Conservation (phyloP, 805 yeast genomes). For the Lachancea quebecensis region DNA sequence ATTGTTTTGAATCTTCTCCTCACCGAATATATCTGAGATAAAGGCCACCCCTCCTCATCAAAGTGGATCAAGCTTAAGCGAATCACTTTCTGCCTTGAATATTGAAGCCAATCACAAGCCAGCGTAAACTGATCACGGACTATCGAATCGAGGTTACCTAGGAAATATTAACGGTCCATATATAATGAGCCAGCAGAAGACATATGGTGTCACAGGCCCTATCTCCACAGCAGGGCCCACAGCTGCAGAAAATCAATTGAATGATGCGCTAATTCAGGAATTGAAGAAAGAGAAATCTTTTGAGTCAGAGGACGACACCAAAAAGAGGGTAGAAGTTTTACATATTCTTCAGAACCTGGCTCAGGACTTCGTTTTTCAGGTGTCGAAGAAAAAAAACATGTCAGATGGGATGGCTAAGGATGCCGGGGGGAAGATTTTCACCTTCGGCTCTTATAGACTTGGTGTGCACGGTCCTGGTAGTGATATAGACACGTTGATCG, state of each 20-base stretch:
- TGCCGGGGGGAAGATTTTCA: slow-evolving; percentile 96
- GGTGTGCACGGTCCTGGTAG: slow-evolving; percentile 99
- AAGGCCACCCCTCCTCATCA: neutral
- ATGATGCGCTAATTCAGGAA: slow-evolving; percentile 71
- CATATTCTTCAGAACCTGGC: slow-evolving; percentile 63
- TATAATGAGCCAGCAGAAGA: slow-evolving; percentile 29
- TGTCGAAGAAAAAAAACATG: slow-evolving; percentile 80
- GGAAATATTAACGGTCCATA: neutral
- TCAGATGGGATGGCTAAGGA: slow-evolving; percentile 95
- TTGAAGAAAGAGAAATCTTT: slow-evolving; percentile 79
- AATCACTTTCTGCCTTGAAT: neutral
- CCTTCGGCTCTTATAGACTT: slow-evolving; percentile 87
- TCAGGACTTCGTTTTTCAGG: slow-evolving; percentile 75
- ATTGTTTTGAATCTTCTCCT: neutral
- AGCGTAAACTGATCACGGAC: no score
- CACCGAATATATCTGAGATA: neutral
- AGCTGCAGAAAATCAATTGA: slow-evolving; percentile 65
- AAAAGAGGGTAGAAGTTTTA: slow-evolving; percentile 70
- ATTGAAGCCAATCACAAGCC: no score
- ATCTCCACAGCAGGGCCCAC: slow-evolving; percentile 83
- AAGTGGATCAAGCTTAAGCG: neutral
- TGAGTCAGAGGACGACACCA: slow-evolving; percentile 79
- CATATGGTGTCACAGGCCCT: slow-evolving; percentile 43
- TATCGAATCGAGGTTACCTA: no score
- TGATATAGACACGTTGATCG: slow-evolving; percentile 95